Evolutionary conservation across 148 eudicot genomes (phyloP).

Genomic region (Gaultheria prostrata): DNA sequence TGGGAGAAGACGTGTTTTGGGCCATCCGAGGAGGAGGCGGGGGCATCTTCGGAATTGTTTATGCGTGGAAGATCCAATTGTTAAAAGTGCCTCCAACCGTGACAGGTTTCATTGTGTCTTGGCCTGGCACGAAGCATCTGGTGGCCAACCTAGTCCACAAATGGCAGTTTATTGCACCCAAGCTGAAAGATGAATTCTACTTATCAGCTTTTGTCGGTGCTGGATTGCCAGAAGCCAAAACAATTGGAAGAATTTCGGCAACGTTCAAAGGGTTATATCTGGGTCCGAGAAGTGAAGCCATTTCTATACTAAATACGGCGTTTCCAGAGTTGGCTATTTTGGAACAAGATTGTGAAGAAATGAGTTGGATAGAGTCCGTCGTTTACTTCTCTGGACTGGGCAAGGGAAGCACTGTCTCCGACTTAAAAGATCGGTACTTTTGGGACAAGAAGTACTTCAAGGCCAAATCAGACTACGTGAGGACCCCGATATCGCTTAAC

Average conservation of each 20-base stretch:
- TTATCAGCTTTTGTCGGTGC: conserved; percentile 41
- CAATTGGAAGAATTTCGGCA: conserved; percentile 25
- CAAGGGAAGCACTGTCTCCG: conserved; percentile 18
- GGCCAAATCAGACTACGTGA: conserved; percentile 59
- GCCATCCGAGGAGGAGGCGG: conserved; percentile 66
- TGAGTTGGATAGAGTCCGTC: conserved; percentile 61
- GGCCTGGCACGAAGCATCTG: conserved; percentile 25
- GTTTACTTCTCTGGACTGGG: conserved; percentile 41
- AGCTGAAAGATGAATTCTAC: conserved; percentile 34
- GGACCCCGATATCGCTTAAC: conserved; percentile 17
- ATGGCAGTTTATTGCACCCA: conserved; percentile 56
- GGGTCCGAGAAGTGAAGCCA: conserved; percentile 32
- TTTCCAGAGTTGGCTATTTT: conserved; percentile 38
- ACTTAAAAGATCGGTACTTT: conserved; percentile 32
- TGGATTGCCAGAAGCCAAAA: conserved; percentile 29
- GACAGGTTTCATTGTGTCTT: conserved; percentile 38
- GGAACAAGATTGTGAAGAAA: conserved; percentile 39
- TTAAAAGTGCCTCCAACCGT: conserved; percentile 36
- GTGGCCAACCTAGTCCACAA: conserved; percentile 39
- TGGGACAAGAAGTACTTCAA: conserved; percentile 37
- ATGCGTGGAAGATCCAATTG: conserved; percentile 51
- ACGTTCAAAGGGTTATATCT: conserved; percentile 49
- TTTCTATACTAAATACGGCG: conserved; percentile 23
- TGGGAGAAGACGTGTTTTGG: conserved; percentile 75
- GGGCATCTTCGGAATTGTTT: conserved; percentile 49